Evolutionary conservation across 768 basidiomycete species (phyloP).

Genomic region (Trametes punicea): DNA sequence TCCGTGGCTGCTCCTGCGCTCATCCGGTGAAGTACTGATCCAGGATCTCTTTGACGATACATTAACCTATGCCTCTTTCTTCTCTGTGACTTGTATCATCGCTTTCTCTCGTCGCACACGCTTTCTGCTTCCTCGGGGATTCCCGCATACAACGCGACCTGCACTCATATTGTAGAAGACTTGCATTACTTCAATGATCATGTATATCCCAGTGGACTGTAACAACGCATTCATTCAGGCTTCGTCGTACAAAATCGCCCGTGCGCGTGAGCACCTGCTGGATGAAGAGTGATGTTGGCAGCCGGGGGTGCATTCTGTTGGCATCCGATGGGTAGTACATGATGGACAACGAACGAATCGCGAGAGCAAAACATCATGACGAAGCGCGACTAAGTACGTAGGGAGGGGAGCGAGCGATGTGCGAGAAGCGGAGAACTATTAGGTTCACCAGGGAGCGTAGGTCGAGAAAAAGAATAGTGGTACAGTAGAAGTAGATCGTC

Average conservation of each 20-base stretch:
- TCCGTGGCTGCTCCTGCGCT: background rate
- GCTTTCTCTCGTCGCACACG: slow-evolving; percentile 1
- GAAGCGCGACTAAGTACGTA: slow-evolving; percentile 4
- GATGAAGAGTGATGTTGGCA: background rate
- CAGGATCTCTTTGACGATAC: background rate
- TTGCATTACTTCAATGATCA: background rate
- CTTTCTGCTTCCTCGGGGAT: background rate
- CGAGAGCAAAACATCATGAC: slow-evolving; percentile 17
- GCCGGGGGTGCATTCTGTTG: background rate
- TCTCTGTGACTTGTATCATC: background rate
- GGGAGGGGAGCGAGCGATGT: background rate
- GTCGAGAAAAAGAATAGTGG: background rate
- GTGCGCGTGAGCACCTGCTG: background rate
- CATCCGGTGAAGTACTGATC: background rate
- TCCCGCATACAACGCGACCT: background rate
- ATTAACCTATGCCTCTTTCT: slow-evolving; percentile 3
- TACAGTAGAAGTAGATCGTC: slow-evolving; percentile 3
- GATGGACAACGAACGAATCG: slow-evolving; percentile 9
- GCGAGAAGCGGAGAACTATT: background rate
- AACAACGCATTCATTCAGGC: slow-evolving; percentile 3
- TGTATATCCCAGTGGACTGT: slow-evolving; percentile 12
- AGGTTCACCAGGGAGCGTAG: slow-evolving; percentile 1
- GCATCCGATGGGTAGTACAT: background rate
- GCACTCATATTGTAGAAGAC: slow-evolving; percentile 10
- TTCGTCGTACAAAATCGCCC: no score